Conservation (phyloP, 2,329 filamentous ascomycete genomes). For the Phyllosticta citribraziliensis region DNA sequence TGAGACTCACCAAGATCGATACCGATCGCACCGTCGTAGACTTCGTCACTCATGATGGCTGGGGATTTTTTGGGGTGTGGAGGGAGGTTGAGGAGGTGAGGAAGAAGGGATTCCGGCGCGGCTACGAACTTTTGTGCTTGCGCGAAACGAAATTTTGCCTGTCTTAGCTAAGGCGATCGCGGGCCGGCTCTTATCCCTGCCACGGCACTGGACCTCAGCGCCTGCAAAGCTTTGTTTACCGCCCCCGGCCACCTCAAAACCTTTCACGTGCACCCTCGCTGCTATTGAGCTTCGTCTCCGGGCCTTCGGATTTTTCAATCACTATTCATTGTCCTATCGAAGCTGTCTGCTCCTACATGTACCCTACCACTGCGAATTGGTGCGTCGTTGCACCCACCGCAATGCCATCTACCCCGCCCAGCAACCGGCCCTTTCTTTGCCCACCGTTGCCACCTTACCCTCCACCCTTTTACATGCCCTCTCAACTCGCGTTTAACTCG, state of each 20-base stretch:
- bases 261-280: neutral
- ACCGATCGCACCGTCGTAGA: conserved; percentile 99
- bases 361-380: neutral
- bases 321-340: neutral
- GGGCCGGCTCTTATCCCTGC: conserved; percentile 4
- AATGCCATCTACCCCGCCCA: neutral
- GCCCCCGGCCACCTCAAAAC: too few relatives aligned
- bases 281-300: neutral
- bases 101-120: conserved; percentile 8
- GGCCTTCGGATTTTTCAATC: neutral
- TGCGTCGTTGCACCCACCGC: neutral
- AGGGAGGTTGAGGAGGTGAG: conserved; percentile 21
- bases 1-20: conserved; percentile 86
- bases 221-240: neutral
- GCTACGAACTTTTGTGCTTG: conserved; percentile 9
- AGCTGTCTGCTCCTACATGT: neutral
- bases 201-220: too few relatives aligned
- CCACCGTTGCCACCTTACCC: neutral
- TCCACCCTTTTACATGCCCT: neutral
- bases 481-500: neutral
- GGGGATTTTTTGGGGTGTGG: conserved; percentile 18
- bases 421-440: neutral
- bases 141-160: conserved; percentile 9
- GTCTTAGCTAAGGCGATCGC: conserved; percentile 7
- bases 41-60: conserved; percentile 82